phyloP scores from a whole-genome alignment of 2,329 filamentous ascomycete species.

The Aschersonia sp. region DNA sequence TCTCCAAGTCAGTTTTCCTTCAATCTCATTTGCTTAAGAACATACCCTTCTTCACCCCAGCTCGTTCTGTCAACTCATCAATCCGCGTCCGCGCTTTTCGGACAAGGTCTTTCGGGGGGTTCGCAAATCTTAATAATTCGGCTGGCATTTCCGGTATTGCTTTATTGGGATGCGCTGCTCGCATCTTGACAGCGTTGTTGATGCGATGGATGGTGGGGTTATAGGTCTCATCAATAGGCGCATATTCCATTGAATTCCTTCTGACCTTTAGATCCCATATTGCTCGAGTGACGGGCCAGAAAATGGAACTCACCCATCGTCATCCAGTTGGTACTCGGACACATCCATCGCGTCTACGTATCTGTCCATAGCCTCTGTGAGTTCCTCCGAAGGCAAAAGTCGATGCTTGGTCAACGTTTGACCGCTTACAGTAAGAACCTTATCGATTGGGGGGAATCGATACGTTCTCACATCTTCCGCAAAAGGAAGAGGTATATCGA shows the following conservation, averaged over 20 bases:
- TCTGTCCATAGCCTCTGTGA: constrained; percentile 71
- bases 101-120: constrained; percentile 54
- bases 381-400: constrained; percentile 60
- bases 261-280: neutral
- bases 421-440: constrained; percentile 75
- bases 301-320: constrained; percentile 46
- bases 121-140: constrained; percentile 57
- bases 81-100: constrained; percentile 42
- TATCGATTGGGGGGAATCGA: constrained; percentile 79
- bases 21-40: neutral
- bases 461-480: constrained; percentile 86
- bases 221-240: constrained; percentile 66
- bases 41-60: constrained; percentile 71
- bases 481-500: constrained; percentile 85
- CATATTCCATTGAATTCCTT: constrained; percentile 48
- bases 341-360: constrained; percentile 94
- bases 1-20: constrained; percentile 3
- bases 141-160: constrained; percentile 47
- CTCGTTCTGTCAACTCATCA: constrained; percentile 48
- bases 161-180: constrained; percentile 60
- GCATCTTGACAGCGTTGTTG: constrained; percentile 69
- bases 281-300: no score
- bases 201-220: constrained; percentile 80
- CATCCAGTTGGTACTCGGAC: constrained; percentile 53
- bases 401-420: constrained; percentile 69